Evolutionary conservation across 805 yeast species (phyloP), one percentile per base, ranked within the genome.

Genomic region (Yarrowia deformans): DNA sequence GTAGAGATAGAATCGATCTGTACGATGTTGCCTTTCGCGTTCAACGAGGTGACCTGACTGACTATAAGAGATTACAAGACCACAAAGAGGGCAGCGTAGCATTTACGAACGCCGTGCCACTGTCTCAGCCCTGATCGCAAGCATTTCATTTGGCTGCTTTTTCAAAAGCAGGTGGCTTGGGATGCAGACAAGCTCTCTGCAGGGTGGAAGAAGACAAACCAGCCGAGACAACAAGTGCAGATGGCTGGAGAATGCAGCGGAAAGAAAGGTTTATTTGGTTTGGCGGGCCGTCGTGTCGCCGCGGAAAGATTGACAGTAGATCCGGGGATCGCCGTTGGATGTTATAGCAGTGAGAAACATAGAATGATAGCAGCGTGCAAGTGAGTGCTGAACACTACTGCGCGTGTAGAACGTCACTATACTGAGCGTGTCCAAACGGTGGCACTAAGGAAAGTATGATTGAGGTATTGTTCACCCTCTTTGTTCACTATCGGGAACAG

Each of bases 201-300:
- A 50, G 56, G 56, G 56, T 14, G 55, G 29, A 7, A 34, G 42
- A 50, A 18, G 55, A 32, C 19, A 16, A 12, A 23, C 37, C 35
- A 50, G 56, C 56, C 56, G 56, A 50, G 56, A 50, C 40, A 50
- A 40, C 56, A 50, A 50, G 23, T n/a, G 55, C 39, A 50, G 39
- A 23, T 46, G 4, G 19, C 19, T 18, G 10, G 56, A 34, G 40
- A 34, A 34, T 34, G 56, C 56, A 34, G 56, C 14, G 40, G 39
- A 14, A 48, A 16, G 18, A 14, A 18, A 40, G 8, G 45, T 8
- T 8, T 3, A 7, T 34, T 3, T 34, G 8, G 37, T 50, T 50
- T 50, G 13, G 13, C 56, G 56, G 55, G 39, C 55, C 55, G 55
- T 23, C 50, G 34, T 23, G 9, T 46, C 23, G 52, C 52, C 52